Percentiles rank a stretch among this genome's conserved stretches.
phyloP scores from a whole-genome alignment of 169 alveolate species.

The Eimeria praecox region DNA sequence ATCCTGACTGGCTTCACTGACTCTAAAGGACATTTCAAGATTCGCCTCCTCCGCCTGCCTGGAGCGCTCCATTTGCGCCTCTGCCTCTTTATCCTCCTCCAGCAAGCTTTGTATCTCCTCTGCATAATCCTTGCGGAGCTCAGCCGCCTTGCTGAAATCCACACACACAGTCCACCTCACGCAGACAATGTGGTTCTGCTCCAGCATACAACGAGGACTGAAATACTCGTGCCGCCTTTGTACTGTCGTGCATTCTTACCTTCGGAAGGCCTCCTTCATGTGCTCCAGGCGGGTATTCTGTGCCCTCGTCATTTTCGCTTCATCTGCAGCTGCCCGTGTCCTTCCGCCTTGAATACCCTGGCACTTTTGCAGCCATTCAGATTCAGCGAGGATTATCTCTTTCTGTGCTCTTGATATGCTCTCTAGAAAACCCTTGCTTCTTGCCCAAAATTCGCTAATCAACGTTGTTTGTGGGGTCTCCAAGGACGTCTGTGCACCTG shows the following conservation, averaged over 20 bases:
- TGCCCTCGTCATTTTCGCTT: slow-evolving; percentile 36
- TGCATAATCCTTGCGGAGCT: slow-evolving; percentile 49
- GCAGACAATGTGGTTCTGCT: background rate
- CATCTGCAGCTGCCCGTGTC: background rate
- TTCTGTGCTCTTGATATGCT: slow-evolving; percentile 40
- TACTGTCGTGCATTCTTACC: background rate
- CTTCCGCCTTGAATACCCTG: slow-evolving; percentile 67
- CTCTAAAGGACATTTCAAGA: slow-evolving; percentile 60
- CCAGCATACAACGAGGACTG: background rate
- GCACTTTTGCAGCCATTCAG: slow-evolving; percentile 59
- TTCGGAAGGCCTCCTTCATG: slow-evolving; percentile 50
- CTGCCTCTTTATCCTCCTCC: slow-evolving; percentile 58
- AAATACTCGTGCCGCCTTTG: background rate
- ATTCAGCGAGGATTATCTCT: slow-evolving; percentile 34
- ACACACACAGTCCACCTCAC: background rate
- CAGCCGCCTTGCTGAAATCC: slow-evolving; percentile 65
- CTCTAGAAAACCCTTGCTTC: slow-evolving; percentile 22
- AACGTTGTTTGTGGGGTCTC: slow-evolving; percentile 4
- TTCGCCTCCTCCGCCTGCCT: slow-evolving; percentile 60
- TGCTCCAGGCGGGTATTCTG: slow-evolving; percentile 53
- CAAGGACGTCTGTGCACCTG: background rate
- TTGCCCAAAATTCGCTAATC: slow-evolving; percentile 31
- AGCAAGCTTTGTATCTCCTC: slow-evolving; percentile 30
- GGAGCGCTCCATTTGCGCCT: slow-evolving; percentile 52
- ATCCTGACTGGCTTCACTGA: slow-evolving; percentile 58